Evolutionary conservation across 148 eudicot genomes (phyloP), one percentile per base, ranked within the genome.

Genomic region (Vaccinium corymbosum): DNA sequence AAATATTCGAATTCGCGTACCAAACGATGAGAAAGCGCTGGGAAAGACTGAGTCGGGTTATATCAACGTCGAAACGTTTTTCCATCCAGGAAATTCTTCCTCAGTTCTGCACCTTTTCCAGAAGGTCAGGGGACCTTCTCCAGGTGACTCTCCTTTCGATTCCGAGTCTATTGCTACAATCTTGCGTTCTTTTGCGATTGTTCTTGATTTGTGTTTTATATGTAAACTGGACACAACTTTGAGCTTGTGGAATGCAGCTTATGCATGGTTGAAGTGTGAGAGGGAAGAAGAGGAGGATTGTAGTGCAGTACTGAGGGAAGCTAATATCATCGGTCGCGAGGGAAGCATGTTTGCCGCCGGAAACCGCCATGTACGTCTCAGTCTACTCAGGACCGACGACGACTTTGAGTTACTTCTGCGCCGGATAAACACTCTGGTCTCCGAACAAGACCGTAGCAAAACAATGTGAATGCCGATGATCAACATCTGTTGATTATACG

Each of bases 241-340:
- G 15, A 61, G 1, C 22, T 81, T 29, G n/a, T 75, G 57, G 84
- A 76, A 48, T 76, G 56, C 89, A 93, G 95, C 94, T 46, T 93
- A 89, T 86, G 95, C 87, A 46, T 93, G 94, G 95, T 53, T 93
- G 83, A 93, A 89, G 87, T 93, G 95, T 55, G 89, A 93, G 80
- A 73, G 85, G 81, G 80, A 86, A 81, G 89, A 86, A 79, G 92
- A 88, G 29, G 25, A 56, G 53, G 83, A 89, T 75, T 92, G 94
- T 76, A 22, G 57, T 32, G 57, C 62, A 71, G 85, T 84, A 9
- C 87, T 92, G 20, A 61, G 82, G 76, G 85, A 81, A 82, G 92
- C 86, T 11, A 89, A 90, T 27, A 89, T 92, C 81, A 83, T 89
- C 42, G 86, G 94, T 19, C 88, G 90, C 3, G 19, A 20, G 16